Conservation (phyloP, 2,329 filamentous ascomycete species). For the Lasiodiplodia gonubiensis region DNA sequence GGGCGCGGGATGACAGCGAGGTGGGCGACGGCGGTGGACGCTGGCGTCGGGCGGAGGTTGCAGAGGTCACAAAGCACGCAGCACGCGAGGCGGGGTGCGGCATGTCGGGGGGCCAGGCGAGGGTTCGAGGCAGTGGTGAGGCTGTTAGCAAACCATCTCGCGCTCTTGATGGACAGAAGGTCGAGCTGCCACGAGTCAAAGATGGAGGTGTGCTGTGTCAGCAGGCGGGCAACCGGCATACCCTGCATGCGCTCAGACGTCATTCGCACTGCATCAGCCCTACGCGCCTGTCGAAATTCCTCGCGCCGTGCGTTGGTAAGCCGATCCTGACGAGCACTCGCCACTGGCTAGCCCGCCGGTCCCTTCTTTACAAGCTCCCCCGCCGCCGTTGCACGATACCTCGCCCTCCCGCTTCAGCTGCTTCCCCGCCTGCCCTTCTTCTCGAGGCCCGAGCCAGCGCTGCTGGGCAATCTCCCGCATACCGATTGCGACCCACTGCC, state of each 20-base stretch:
- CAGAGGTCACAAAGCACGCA: slow-evolving; percentile 13
- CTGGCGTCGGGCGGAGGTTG: not conserved
- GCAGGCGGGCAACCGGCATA: slow-evolving; percentile 2
- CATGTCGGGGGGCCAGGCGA: slow-evolving; percentile 8
- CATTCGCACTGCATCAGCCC: slow-evolving; percentile 20
- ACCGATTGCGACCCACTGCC: slow-evolving; percentile 20
- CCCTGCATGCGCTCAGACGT: slow-evolving; percentile 17
- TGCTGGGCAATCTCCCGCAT: slow-evolving; percentile 21
- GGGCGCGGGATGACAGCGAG: not conserved
- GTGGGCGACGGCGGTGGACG: not conserved
- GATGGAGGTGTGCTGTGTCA: slow-evolving; percentile 3
- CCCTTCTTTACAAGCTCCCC: not conserved
- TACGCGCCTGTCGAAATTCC: slow-evolving; percentile 18
- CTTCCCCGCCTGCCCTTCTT: not conserved
- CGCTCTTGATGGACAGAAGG: not conserved
- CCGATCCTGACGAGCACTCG: not conserved
- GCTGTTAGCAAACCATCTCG: slow-evolving; percentile 5
- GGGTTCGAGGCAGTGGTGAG: not conserved
- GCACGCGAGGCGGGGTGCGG: slow-evolving; percentile 1
- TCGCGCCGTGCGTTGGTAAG: slow-evolving; percentile 25
- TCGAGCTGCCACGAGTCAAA: not conserved
- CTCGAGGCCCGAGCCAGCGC: not conserved
- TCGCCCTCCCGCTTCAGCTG: not conserved
- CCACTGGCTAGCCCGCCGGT: not conserved
- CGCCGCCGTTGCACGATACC: not conserved